These are phyloP conservation scores for Leucoagaricus sp. DNA, from an alignment of 1,284 basidiomycete species.

Conservation along the genomic window DNA sequence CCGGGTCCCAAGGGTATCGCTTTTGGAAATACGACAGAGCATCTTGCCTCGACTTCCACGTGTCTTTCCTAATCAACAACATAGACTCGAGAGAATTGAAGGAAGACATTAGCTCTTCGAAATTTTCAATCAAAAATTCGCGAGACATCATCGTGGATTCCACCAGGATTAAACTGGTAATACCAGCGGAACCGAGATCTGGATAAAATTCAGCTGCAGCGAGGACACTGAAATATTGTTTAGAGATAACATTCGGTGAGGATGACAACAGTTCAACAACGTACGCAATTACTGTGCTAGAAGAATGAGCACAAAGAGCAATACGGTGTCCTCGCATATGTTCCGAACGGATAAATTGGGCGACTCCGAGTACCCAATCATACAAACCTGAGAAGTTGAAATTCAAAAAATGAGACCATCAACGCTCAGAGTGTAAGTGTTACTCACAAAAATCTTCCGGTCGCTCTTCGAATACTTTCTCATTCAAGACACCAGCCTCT, in stretches of 20 bases:
- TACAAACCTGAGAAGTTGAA: conserved; percentile 32
- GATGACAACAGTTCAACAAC: conserved; percentile 21
- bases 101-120: conserved; percentile 35
- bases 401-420: conserved; percentile 16
- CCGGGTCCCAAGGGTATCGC: conserved; percentile 43
- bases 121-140: conserved; percentile 34
- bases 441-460: conserved; percentile 38
- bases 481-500: conserved; percentile 49
- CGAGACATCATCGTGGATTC: conserved; percentile 42
- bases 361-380: conserved; percentile 42
- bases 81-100: conserved; percentile 37
- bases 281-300: conserved; percentile 45
- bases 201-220: conserved; percentile 31
- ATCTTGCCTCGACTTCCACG: conserved; percentile 36
- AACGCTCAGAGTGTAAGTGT: not conserved
- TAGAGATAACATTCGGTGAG: not conserved
- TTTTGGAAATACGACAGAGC: conserved; percentile 40
- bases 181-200: conserved; percentile 26
- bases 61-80: conserved; percentile 36
- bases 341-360: conserved; percentile 35
- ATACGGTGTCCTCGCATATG: conserved; percentile 38
- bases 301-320: conserved; percentile 46
- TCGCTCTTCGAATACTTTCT: conserved; percentile 33
- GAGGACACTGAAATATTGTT: conserved; percentile 27
- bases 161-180: conserved; percentile 37